phyloP scores from a whole-genome alignment of 441 rosid genomes.

The Corymbia calophylla region DNA sequence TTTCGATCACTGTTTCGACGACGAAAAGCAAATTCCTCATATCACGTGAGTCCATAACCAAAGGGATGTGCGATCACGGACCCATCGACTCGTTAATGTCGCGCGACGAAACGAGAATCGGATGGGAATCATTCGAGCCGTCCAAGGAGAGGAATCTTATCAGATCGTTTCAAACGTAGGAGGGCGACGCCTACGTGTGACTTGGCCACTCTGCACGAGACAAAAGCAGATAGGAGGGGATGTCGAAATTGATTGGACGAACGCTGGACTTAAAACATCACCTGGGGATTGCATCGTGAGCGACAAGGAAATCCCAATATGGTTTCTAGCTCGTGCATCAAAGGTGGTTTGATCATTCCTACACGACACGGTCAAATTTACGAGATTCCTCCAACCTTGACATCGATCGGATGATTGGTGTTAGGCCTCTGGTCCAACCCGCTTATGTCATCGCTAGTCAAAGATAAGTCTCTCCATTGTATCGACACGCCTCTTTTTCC shows the following conservation, averaged over 20 bases:
- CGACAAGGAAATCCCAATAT: background rate
- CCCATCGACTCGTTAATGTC: background rate
- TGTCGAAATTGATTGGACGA: background rate
- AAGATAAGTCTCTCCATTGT: background rate
- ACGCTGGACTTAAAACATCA: background rate
- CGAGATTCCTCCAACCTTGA: background rate
- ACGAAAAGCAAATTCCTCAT: background rate
- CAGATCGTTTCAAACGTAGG: background rate
- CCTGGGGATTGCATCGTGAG: background rate
- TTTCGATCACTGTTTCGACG: background rate
- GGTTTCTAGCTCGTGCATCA: background rate
- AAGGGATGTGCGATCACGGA: background rate
- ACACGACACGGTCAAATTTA: background rate
- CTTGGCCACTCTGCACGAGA: background rate
- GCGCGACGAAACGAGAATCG: background rate
- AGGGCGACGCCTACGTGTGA: background rate
- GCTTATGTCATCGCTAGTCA: background rate
- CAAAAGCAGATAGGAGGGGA: rapidly evolving
- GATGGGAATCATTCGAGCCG: background rate
- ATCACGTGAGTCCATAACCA: background rate
- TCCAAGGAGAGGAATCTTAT: background rate
- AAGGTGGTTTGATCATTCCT: background rate
- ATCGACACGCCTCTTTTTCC: background rate
- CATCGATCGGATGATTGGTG: background rate
- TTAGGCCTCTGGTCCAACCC: background rate